Conservation (phyloP, 2,329 filamentous ascomycete genomes). For the Neonectria magnoliae region DNA sequence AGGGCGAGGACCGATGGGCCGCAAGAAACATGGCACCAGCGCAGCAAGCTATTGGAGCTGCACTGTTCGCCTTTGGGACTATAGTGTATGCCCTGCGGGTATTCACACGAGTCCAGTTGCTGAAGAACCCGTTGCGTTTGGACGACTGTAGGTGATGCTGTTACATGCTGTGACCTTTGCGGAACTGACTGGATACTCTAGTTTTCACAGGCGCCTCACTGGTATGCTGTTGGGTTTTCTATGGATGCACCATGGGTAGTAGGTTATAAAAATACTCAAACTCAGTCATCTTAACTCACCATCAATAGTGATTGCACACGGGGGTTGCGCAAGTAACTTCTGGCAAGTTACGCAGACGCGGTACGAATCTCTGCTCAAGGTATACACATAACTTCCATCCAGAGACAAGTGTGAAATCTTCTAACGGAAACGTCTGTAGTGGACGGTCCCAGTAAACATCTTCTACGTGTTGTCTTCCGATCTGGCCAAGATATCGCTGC, state of each 20-base stretch:
- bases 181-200: background rate
- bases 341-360: constrained; percentile 30
- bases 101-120: constrained; percentile 20
- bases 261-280: background rate
- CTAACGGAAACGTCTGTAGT: constrained; percentile 16
- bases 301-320: constrained; percentile 26
- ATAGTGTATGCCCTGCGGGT: constrained; percentile 29
- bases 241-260: constrained; percentile 39
- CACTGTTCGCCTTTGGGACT: constrained; percentile 28
- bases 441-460: constrained; percentile 39
- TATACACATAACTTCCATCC: background rate
- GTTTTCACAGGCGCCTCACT: constrained; percentile 33
- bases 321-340: constrained; percentile 33
- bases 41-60: constrained; percentile 29
- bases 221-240: constrained; percentile 36
- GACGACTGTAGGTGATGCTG: constrained; percentile 21
- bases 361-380: constrained; percentile 31
- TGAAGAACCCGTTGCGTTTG: constrained; percentile 30
- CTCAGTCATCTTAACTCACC: background rate
- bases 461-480: constrained; percentile 40
- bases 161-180: fast-evolving
- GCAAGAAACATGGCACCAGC: constrained; percentile 21
- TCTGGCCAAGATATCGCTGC: constrained; percentile 35
- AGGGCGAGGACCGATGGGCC: constrained; percentile 30
- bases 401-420: too few species aligned